A percentile compares a stretch with the other conserved stretches of the same genome.
Conservation (phyloP, 2,329 filamentous ascomycete species). For the Fusarium tuaranense region DNA sequence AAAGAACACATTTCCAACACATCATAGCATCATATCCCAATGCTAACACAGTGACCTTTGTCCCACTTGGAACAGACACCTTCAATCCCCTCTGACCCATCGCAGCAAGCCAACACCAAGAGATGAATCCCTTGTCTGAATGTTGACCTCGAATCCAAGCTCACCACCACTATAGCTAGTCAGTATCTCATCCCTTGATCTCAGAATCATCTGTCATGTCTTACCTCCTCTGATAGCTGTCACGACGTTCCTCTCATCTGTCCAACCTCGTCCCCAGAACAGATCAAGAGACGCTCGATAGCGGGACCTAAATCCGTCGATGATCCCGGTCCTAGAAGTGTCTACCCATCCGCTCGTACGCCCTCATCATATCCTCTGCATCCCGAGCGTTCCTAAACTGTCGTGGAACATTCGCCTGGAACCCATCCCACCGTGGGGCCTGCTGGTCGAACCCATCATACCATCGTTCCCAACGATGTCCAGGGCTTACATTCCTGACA, state of each 20-base stretch:
- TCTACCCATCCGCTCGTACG: neutral
- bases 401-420: neutral
- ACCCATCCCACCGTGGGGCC: neutral
- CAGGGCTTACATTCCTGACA: neutral
- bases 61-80: neutral
- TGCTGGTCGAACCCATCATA: neutral
- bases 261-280: neutral
- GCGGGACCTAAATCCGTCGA: neutral
- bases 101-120: neutral
- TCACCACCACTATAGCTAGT: neutral
- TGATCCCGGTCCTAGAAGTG: neutral
- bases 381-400: neutral
- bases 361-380: neutral
- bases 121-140: neutral
- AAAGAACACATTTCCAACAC: too few relatives aligned
- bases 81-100: neutral
- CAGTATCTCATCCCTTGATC: neutral
- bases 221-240: neutral
- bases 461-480: neutral
- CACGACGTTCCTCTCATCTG: neutral
- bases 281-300: neutral
- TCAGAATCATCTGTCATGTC: neutral
- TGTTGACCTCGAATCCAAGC: neutral
- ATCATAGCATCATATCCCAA: too few relatives aligned
- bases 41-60: too few relatives aligned